Evolutionary conservation across 1,284 basidiomycete species (phyloP), one percentile per base, ranked within the genome.

Genomic region (Cutaneotrichosporon sp.): DNA sequence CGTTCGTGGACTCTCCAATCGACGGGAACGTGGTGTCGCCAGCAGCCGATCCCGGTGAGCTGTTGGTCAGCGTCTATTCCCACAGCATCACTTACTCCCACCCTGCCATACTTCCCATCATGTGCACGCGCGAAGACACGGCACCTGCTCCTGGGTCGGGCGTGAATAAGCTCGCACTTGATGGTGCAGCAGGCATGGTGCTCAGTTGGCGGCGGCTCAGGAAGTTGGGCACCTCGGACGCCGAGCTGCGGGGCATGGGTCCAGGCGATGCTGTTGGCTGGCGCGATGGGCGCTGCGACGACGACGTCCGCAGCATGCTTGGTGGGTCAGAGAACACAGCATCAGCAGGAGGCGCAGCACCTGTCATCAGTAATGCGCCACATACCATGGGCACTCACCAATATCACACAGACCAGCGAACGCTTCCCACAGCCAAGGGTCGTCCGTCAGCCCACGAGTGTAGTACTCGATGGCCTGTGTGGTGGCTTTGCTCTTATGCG

Each of bases 341-440:
- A 26, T 76, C 72, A 2, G 62, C 32, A 14, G 71, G 38, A 3
- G 74, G 72, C 21, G 73, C 69, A 8, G 69, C 66, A 32, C 75
- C 73, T 75, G 62, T 13, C 11, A 11, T 62, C 60, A 65, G 56
- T 36, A 9, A 34, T 31, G 60, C 11, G 42, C 58, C 11, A 11
- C 14, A 57, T 6, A 14, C 14, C 5, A 8, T 13, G 11, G 2
- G 2, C 31, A 83, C 85, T 69, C 70, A 91, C 94, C 93, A 47
- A 92, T 81, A 58, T 86, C 82, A 76, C 93, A 97, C 32, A 97
- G 80, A 0, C 91, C 92, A 69, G 92, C 90, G 75, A 95, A 92
- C 0, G 94, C 94, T 78, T 97, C 94, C 93, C 93, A 97, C 56
- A 94, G 81, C 80, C 91, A 87, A 26, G 91, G 90, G 76, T 93